phyloP scores from a whole-genome alignment of 345 rosid genomes.

The Eucalyptus paniculata region DNA sequence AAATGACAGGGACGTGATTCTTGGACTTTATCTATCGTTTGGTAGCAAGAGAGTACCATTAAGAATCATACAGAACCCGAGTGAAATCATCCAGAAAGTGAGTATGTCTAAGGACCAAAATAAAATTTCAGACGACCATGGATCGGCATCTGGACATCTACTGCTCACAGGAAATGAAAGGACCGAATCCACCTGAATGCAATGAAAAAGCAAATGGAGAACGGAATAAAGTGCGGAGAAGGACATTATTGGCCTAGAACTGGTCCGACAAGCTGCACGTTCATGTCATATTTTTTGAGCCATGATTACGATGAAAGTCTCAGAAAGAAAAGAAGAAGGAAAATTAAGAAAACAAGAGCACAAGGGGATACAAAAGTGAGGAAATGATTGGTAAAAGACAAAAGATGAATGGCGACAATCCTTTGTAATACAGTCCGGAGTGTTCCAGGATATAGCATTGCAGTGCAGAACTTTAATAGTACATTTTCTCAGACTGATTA shows the following conservation, averaged over 20 bases:
- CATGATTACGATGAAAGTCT: not conserved
- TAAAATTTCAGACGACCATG: not conserved
- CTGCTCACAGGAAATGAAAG: not conserved
- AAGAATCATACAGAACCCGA: not conserved
- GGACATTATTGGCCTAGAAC: not conserved
- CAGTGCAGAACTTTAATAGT: not conserved
- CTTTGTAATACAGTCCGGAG: not conserved
- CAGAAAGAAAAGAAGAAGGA: not conserved
- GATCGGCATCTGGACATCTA: not conserved
- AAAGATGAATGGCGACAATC: not conserved
- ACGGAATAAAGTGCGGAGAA: not conserved
- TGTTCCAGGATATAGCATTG: not conserved
- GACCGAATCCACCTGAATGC: not conserved
- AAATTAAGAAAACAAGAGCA: not conserved
- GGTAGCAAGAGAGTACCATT: not conserved
- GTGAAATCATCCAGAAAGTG: not conserved
- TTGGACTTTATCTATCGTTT: not conserved
- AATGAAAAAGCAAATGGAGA: not conserved
- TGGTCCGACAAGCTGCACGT: not conserved
- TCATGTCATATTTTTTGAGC: not conserved
- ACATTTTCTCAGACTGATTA: not conserved
- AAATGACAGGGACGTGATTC: not conserved
- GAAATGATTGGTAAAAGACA: not conserved
- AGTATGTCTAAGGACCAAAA: not conserved
- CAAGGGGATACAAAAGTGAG: not conserved